Evolutionary conservation across 2,329 filamentous ascomycete species (phyloP), one percentile per base, ranked within the genome.

Genomic region (Didymella exigua): DNA sequence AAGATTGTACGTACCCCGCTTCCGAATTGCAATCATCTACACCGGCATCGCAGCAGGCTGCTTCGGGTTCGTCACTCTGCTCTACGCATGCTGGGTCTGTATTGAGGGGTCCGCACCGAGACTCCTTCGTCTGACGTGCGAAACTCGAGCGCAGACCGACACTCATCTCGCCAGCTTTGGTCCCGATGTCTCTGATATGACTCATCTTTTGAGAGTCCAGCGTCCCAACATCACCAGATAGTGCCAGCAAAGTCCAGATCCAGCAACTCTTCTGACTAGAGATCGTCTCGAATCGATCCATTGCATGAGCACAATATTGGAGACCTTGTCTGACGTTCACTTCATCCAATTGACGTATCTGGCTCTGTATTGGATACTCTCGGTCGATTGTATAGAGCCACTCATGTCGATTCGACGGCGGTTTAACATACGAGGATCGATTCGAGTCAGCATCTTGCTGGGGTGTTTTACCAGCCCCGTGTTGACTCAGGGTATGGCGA

Each of bases 221-320:
- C 72, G 90, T 86, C 1, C 91, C 91, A 9, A 85, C 78, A 30
- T 90, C 89, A 0, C 89, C 87, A 54, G 93, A 81, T 53, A 86
- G 84, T 2, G 89, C 91, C 38, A 97, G 79, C 53, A 96, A 75
- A 0, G 89, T 87, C 93, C 92, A 97, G 4, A 90, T 79, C 93
- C 93, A 98, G 14, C 86, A 82, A 56, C 91, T 92, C 4, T 90
- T 86, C 42, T 87, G 83, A 64, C 84, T 82, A 23, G 85, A 80
- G 26, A 91, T 78, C 26, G 82, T 80, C 19, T 79, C 75, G n/a
- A 83, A 84, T 44, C 82, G 82, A 40, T 81, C 82, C 48, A 89
- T 81, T 46, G 89, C 85, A n/a, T 90, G 66, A 9, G 75, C 72
- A 47, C 93, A 79, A 23, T 83, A 76, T 33, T 84, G 82, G 33